Percentiles rank a stretch among this genome's conserved stretches.
Evolutionary conservation across 805 yeast species (phyloP).

Genomic region (Yamadazyma sp.): DNA sequence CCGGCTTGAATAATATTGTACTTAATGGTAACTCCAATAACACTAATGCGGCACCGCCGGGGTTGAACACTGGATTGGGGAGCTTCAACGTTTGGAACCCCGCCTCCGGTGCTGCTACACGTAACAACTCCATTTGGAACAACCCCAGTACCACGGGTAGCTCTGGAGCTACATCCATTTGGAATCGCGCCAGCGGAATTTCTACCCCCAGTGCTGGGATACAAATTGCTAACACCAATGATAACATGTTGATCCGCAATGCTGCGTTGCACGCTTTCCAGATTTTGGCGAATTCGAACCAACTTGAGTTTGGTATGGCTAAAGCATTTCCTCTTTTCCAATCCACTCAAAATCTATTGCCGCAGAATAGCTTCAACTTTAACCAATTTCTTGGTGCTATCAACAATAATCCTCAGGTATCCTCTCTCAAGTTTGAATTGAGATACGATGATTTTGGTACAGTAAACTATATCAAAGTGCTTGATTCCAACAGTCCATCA

Average conservation of each 20-base stretch:
- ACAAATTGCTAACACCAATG: slow-evolving; percentile 7
- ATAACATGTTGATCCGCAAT: slow-evolving; percentile 32
- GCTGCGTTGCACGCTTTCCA: slow-evolving; percentile 44
- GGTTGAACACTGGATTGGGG: slow-evolving; percentile 3
- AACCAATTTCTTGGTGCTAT: slow-evolving; percentile 32
- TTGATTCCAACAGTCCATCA: slow-evolving; percentile 6
- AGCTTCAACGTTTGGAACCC: slow-evolving; percentile 9
- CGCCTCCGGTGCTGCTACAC: slow-evolving; percentile 8
- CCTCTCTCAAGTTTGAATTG: slow-evolving; percentile 40
- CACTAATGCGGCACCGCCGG: slow-evolving; percentile 6
- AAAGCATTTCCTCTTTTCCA: slow-evolving; percentile 35
- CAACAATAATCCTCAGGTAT: slow-evolving; percentile 17
- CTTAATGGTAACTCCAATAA: background rate
- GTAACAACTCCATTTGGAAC: slow-evolving; percentile 36
- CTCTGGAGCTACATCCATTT: slow-evolving; percentile 6
- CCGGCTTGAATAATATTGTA: slow-evolving; percentile 7
- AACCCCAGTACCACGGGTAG: slow-evolving; percentile 6
- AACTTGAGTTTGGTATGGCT: slow-evolving; percentile 37
- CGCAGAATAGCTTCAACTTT: slow-evolving; percentile 27
- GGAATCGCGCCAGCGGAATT: slow-evolving; percentile 3
- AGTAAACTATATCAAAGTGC: slow-evolving; percentile 42
- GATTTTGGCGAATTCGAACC: slow-evolving; percentile 34
- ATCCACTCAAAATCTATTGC: slow-evolving; percentile 27
- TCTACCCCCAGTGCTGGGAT: slow-evolving; percentile 1
- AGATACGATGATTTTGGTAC: slow-evolving; percentile 46